Conservation (phyloP, 164 flowering plant genomes). For the Sextonia rubra region DNA sequence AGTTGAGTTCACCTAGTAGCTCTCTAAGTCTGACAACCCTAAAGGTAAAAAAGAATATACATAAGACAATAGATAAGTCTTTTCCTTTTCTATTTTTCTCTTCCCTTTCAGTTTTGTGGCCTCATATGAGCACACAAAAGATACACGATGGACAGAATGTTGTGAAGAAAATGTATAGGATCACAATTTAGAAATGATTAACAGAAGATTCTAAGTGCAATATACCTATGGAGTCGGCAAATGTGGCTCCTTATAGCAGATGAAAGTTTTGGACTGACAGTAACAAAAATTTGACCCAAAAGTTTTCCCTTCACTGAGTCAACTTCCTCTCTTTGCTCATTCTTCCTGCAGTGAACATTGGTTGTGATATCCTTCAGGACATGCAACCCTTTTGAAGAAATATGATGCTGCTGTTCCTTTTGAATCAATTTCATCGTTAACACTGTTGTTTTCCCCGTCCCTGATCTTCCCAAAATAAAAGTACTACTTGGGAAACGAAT, state of each 20-base stretch:
- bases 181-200: not conserved
- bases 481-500: constrained; percentile 44
- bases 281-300: constrained; percentile 73
- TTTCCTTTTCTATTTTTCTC: no score
- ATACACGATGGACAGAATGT: no score
- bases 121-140: no score
- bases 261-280: constrained; percentile 76
- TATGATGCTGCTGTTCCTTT: constrained; percentile 40
- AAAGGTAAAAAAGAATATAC: no score
- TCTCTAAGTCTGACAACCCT: no score
- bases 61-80: no score
- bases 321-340: constrained; percentile 1
- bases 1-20: no score
- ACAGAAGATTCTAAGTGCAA: not conserved
- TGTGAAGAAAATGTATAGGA: not conserved
- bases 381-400: constrained; percentile 30
- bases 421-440: constrained; percentile 63
- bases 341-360: not conserved
- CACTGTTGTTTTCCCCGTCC: constrained; percentile 87
- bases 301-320: constrained; percentile 10
- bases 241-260: constrained; percentile 59
- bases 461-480: constrained; percentile 78
- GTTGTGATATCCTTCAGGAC: not conserved
- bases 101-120: no score
- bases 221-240: constrained; percentile 53